These are phyloP conservation scores for Saussurea involucrata DNA, from an alignment of 129 eudicot species.

Conservation along the genomic window DNA sequence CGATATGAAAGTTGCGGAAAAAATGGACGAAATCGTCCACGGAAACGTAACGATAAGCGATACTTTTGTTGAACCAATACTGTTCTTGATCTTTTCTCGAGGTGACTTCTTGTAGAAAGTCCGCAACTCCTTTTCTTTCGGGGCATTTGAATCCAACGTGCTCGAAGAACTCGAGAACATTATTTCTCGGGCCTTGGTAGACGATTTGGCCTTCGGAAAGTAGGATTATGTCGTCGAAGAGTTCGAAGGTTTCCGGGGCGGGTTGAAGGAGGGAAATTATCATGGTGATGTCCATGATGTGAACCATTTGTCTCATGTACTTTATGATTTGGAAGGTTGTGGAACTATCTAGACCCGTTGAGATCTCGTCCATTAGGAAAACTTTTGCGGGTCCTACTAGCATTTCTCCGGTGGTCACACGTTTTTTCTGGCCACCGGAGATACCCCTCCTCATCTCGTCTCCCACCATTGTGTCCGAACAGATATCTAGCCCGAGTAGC, in stretches of 20 bases:
- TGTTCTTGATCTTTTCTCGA: conserved; percentile 87
- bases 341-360: conserved; percentile 88
- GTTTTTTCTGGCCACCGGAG: conserved; percentile 87
- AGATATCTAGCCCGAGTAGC: conserved; percentile 78
- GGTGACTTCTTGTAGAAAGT: conserved; percentile 77
- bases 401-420: conserved; percentile 90
- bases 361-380: conserved; percentile 82
- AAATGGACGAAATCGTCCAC: conserved; percentile 55
- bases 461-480: conserved; percentile 82
- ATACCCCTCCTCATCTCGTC: conserved; percentile 88
- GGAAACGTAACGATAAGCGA: conserved; percentile 59
- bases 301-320: conserved; percentile 80
- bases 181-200: conserved; percentile 77
- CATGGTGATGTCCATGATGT: conserved; percentile 72
- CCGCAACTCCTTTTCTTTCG: conserved; percentile 85
- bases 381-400: conserved; percentile 83
- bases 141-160: conserved; percentile 74
- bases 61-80: conserved; percentile 62
- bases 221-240: conserved; percentile 73
- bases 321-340: conserved; percentile 79
- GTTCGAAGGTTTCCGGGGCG: conserved; percentile 80
- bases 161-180: conserved; percentile 69
- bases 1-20: conserved; percentile 55
- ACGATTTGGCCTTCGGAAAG: conserved; percentile 81
- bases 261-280: conserved; percentile 86